Percentiles rank a stretch among this genome's conserved stretches.
Evolutionary conservation across 148 eudicot species (phyloP).

Genomic region (Nepenthes mirabilis): DNA sequence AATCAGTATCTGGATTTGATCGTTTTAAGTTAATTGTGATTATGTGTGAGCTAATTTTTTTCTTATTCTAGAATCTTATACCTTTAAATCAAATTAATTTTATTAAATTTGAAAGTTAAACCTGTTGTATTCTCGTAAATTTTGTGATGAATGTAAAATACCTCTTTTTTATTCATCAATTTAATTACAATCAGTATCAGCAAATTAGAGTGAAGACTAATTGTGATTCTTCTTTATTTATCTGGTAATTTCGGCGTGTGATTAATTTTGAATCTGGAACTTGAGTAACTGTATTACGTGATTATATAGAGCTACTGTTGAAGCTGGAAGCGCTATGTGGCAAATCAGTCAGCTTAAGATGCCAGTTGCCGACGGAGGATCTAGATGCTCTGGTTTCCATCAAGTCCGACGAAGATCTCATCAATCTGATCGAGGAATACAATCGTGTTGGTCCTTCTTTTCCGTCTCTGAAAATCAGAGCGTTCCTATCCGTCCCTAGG

Average conservation of each 20-base stretch:
- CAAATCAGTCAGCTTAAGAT: constrained; percentile 28
- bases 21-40: no score
- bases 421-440: constrained; percentile 66
- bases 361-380: constrained; percentile 81
- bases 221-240: background rate
- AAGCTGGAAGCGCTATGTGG: constrained; percentile 59
- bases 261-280: background rate
- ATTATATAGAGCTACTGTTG: constrained; percentile 35
- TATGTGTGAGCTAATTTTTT: no score
- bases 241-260: background rate
- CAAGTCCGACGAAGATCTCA: constrained; percentile 70
- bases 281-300: no score
- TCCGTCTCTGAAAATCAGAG: constrained; percentile 44
- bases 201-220: background rate
- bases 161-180: background rate
- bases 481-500: constrained; percentile 20
- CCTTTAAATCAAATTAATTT: no score
- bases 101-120: no score
- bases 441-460: constrained; percentile 14
- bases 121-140: no score
- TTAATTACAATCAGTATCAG: background rate
- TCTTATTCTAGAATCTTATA: no score
- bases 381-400: constrained; percentile 52
- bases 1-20: no score
- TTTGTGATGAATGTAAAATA: no score